Percentiles rank a stretch among this genome's conserved stretches.
Evolutionary conservation across 768 basidiomycete genomes (phyloP).

Genomic region (Mycena albidolilacea): DNA sequence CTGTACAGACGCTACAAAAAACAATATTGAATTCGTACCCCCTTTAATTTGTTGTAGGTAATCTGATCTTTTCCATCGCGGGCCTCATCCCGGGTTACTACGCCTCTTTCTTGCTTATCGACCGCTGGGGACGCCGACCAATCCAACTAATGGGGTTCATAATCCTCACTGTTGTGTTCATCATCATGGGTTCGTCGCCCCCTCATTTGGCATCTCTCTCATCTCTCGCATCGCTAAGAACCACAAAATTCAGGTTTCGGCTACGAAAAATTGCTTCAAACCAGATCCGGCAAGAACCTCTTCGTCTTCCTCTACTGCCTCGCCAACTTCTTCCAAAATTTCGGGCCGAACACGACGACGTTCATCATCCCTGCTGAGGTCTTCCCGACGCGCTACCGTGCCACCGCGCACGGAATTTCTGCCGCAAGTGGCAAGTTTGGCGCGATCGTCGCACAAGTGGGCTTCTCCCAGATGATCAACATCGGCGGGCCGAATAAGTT

Average conservation of each 20-base stretch:
- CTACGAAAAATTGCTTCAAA: slow-evolving; percentile 69
- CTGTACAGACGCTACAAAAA: too few species aligned
- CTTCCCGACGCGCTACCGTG: slow-evolving; percentile 91
- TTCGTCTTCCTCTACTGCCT: slow-evolving; percentile 90
- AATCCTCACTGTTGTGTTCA: slow-evolving; percentile 74
- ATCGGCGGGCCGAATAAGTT: not conserved
- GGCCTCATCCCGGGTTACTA: slow-evolving; percentile 90
- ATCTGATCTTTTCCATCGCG: slow-evolving; percentile 80
- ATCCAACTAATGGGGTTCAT: slow-evolving; percentile 86
- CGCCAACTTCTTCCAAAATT: slow-evolving; percentile 91
- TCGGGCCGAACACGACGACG: slow-evolving; percentile 86
- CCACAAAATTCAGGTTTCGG: slow-evolving; percentile 46
- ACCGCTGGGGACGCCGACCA: slow-evolving; percentile 84
- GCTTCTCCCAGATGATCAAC: not conserved
- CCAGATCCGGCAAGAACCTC: slow-evolving; percentile 62
- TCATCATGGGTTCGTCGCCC: slow-evolving; percentile 73
- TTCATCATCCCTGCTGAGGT: slow-evolving; percentile 87
- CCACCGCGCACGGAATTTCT: slow-evolving; percentile 87
- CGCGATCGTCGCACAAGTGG: slow-evolving; percentile 78
- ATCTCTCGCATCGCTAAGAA: not conserved
- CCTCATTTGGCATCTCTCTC: not conserved
- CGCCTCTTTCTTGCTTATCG: slow-evolving; percentile 73
- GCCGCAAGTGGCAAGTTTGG: slow-evolving; percentile 89
- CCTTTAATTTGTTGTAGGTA: slow-evolving; percentile 63
- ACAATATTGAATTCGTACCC: too few species aligned